Conservation (phyloP, 768 basidiomycete species). For the Russula emetica region DNA sequence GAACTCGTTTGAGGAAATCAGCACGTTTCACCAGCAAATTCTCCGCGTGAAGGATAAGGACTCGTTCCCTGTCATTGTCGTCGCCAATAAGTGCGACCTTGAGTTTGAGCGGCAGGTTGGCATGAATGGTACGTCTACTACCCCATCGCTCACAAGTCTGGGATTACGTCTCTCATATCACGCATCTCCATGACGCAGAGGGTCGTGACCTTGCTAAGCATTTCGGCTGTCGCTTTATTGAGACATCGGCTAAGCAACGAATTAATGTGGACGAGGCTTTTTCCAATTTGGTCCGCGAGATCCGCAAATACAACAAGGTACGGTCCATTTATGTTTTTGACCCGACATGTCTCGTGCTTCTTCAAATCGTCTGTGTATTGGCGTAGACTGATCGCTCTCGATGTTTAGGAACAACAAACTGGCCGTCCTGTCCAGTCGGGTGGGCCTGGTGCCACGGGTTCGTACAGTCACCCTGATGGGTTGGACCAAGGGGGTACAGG, state of each 20-base stretch:
- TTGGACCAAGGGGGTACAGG: constrained; percentile 52
- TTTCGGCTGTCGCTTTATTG: constrained; percentile 91
- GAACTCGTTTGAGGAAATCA: constrained; percentile 96
- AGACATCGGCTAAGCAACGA: constrained; percentile 93
- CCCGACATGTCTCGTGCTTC: neutral
- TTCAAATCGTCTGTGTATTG: neutral
- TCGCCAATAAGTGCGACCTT: constrained; percentile 97
- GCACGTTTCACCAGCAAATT: constrained; percentile 93
- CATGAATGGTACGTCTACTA: constrained; percentile 69
- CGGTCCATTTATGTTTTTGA: constrained; percentile 18
- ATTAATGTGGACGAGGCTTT: constrained; percentile 98
- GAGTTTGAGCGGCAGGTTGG: constrained; percentile 96
- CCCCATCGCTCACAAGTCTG: neutral
- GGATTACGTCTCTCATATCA: neutral
- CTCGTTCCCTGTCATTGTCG: constrained; percentile 90
- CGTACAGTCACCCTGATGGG: constrained; percentile 45
- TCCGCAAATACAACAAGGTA: constrained; percentile 91
- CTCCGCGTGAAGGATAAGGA: constrained; percentile 96
- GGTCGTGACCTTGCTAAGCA: constrained; percentile 94
- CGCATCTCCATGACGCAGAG: constrained; percentile 54
- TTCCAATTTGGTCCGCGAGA: constrained; percentile 87
- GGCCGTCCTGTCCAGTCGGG: constrained; percentile 61
- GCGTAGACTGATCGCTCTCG: neutral
- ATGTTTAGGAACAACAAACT: constrained; percentile 65
- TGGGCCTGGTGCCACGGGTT: constrained; percentile 42